Conservation (phyloP, 2,329 filamentous ascomycete species). For the Cladobotryum protrusum region DNA sequence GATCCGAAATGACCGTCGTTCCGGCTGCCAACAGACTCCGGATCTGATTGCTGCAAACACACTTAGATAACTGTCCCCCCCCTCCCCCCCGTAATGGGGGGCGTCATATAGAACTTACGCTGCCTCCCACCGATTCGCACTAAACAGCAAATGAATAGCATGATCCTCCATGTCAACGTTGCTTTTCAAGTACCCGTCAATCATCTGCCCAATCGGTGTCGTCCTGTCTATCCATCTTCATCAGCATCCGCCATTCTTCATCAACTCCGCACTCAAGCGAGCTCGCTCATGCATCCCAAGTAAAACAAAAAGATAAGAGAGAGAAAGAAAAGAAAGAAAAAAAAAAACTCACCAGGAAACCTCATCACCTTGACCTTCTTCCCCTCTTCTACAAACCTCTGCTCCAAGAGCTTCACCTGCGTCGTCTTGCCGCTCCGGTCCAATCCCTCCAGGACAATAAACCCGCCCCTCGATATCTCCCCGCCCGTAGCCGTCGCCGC, state of each 20-base stretch:
- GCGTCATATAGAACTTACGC: constrained; percentile 46
- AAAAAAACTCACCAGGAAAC: constrained; percentile 46
- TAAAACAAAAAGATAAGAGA: too few species aligned
- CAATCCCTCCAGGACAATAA: constrained; percentile 82
- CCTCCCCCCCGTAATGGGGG: too few species aligned
- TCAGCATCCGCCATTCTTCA: too few species aligned
- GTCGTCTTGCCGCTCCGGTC: constrained; percentile 91
- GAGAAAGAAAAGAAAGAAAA: neutral
- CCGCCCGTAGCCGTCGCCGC: neutral
- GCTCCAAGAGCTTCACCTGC: constrained; percentile 66
- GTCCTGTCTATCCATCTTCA: constrained; percentile 56
- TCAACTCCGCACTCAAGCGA: too few species aligned
- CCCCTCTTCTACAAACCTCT: constrained; percentile 44
- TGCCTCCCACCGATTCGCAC: constrained; percentile 83
- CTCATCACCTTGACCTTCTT: constrained; percentile 47
- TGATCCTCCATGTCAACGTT: constrained; percentile 74
- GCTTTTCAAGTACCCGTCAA: constrained; percentile 73
- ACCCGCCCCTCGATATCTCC: constrained; percentile 49
- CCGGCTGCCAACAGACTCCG: constrained; percentile 53
- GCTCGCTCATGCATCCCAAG: too few species aligned
- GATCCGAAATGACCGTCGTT: constrained; percentile 75
- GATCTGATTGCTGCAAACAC: constrained; percentile 41
- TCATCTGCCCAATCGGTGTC: constrained; percentile 81
- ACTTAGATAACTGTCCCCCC: neutral
- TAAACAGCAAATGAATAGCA: constrained; percentile 83